Percentiles rank a stretch among this genome's conserved stretches.
These are phyloP conservation scores for Rhynchospora pubera DNA, from an alignment of 176 grass and related monocot genomes.

Conservation along the genomic window DNA sequence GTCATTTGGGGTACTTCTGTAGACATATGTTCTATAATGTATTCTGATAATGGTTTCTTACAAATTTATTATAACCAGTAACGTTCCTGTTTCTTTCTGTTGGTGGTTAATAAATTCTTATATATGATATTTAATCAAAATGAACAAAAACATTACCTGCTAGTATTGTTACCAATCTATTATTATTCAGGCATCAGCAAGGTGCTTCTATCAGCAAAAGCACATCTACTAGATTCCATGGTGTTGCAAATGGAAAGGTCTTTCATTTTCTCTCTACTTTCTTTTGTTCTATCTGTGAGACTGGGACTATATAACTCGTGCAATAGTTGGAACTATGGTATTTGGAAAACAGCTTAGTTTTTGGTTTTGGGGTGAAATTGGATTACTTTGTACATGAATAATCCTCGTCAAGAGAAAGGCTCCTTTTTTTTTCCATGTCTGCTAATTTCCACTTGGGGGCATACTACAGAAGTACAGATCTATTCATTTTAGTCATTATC, in stretches of 20 bases:
- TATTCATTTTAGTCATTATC: neutral
- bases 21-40: neutral
- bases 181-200: slow-evolving; percentile 6
- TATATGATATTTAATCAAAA: neutral
- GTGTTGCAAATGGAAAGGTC: neutral
- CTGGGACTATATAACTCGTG: neutral
- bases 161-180: neutral
- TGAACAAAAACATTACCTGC: neutral
- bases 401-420: neutral
- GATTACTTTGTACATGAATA: neutral
- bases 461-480: too few species aligned
- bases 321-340: neutral
- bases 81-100: neutral
- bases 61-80: neutral
- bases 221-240: neutral
- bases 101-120: neutral
- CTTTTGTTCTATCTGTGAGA: neutral
- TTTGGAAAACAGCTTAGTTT: neutral
- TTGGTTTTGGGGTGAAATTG: neutral
- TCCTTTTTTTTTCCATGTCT: neutral
- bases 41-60: neutral
- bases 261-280: neutral
- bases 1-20: neutral
- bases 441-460: neutral
- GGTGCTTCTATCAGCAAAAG: neutral